These are phyloP conservation scores for Zygosaccharomyces sapae DNA, from an alignment of 1,139 yeast genomes.

Conservation along the genomic window DNA sequence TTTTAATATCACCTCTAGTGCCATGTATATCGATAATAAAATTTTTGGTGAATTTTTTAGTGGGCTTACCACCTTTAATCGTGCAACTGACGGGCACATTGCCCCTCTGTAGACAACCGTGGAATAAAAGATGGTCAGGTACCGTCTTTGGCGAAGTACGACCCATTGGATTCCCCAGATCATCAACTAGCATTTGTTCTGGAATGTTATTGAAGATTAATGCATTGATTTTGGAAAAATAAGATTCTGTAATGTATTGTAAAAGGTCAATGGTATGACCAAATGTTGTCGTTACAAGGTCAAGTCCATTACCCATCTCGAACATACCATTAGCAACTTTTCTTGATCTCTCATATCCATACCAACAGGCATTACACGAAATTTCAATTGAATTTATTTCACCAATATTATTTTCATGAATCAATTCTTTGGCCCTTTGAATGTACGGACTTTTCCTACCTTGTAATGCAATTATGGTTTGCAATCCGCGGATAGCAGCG, in stretches of 20 bases:
- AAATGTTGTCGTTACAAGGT: conserved; percentile 28
- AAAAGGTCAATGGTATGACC: conserved; percentile 31
- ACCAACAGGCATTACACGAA: conserved; percentile 32
- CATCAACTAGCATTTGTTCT: conserved; percentile 26
- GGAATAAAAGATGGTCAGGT: conserved; percentile 31
- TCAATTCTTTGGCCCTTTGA: conserved; percentile 29
- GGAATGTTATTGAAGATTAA: conserved; percentile 31
- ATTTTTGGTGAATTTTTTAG: conserved; percentile 31
- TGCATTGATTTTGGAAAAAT: conserved; percentile 26
- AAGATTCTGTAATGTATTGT: conserved; percentile 30
- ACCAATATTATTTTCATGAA: conserved; percentile 29
- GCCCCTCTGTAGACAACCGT: conserved; percentile 26
- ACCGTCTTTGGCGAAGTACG: conserved; percentile 22
- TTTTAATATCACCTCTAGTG: conserved; percentile 32
- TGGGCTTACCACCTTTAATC: conserved; percentile 33
- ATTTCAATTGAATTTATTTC: conserved; percentile 30
- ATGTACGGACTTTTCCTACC: conserved; percentile 32
- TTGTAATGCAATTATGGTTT: conserved; percentile 29
- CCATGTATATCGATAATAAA: conserved; percentile 33
- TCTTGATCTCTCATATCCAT: conserved; percentile 28
- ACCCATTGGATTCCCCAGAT: conserved; percentile 22
- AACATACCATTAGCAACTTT: conserved; percentile 28
- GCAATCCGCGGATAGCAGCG: conserved; percentile 25
- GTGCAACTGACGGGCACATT: conserved; percentile 31
- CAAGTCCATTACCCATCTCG: conserved; percentile 28